Conservation (phyloP, 306 rosid species). For the Sicyos baderoa region DNA sequence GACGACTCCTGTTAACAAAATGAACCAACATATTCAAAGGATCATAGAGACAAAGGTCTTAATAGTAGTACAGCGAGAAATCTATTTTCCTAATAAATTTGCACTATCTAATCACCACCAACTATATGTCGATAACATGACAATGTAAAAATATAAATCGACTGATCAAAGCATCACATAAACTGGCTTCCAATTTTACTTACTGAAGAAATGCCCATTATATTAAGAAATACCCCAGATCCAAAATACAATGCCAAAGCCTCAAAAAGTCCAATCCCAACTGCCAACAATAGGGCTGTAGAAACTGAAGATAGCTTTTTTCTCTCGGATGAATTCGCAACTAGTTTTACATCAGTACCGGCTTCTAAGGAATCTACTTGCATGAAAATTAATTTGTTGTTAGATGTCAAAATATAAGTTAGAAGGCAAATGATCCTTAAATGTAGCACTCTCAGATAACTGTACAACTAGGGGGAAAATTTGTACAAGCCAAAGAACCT, state of each 20-base stretch:
- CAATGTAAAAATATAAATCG: neutral
- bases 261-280: conserved; percentile 76
- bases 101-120: neutral
- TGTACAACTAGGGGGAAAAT: neutral
- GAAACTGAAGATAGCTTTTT: conserved; percentile 80
- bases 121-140: neutral
- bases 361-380: conserved; percentile 25
- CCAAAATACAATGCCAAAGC: conserved; percentile 71
- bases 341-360: conserved; percentile 37
- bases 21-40: neutral
- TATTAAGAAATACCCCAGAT: conserved; percentile 49
- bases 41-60: neutral
- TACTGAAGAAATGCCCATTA: conserved; percentile 78
- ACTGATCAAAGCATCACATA: neutral
- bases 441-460: neutral
- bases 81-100: neutral
- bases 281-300: conserved; percentile 78
- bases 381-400: conserved; percentile 28
- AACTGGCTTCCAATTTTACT: conserved; percentile 23
- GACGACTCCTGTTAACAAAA: conserved; percentile 56
- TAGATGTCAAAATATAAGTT: conserved; percentile 13
- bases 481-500: conserved; percentile 34
- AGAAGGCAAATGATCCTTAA: neutral
- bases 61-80: neutral
- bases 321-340: conserved; percentile 29